Base-by-base conservation (phyloP, 805 yeast species). In the Pichia gijzeniarum region DNA sequence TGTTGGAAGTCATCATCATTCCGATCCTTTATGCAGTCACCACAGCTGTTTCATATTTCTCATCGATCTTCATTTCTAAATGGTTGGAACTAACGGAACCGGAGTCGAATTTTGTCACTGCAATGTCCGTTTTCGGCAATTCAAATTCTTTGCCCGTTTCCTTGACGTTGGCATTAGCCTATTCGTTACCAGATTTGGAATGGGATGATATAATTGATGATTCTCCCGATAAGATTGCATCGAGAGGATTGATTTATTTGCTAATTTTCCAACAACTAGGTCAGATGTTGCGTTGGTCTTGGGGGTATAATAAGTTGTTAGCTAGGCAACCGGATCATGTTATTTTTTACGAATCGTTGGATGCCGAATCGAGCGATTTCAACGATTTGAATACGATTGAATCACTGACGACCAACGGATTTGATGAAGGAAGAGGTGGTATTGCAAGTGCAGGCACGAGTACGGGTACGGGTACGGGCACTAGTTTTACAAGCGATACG, bases 81-180 rank as follows among this genome's bases (percentile, higher is more conserved):
- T 51, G 79, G 36, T 61, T 89, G 50, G 57, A 65, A 7, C 68
- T 93, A 55, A 85, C 85, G 55, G 76, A 69, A 40, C 78, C 85
- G 13, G 97, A 93, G 65, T 60, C 86, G 3, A 90, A 91, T 66
- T 91, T 87, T 57, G 96, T 93, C 41, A 84, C 95, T 19, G 98
- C 96, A 2, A 93, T 93, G 95, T 88, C 93, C 2, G 96, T 90
- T 5, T 91, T 91, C 66, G 98, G 97, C 43, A 93, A 91, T 66
- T 87, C 96, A 37, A 91, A 91, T 69, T 85, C 95, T 10, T 74
- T 91, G 45, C 98, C 99, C 0, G 98, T 91, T 1, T 88, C 96
- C 0, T 72, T 93, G 53, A 85, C 93, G 1, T 69, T 93, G 46
- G 82, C 95, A 1, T 69, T 85, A 51, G 80, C 90, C 1, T 82